Conservation (phyloP, 2,329 filamentous ascomycete genomes). For the Colletotrichum viniferum region DNA sequence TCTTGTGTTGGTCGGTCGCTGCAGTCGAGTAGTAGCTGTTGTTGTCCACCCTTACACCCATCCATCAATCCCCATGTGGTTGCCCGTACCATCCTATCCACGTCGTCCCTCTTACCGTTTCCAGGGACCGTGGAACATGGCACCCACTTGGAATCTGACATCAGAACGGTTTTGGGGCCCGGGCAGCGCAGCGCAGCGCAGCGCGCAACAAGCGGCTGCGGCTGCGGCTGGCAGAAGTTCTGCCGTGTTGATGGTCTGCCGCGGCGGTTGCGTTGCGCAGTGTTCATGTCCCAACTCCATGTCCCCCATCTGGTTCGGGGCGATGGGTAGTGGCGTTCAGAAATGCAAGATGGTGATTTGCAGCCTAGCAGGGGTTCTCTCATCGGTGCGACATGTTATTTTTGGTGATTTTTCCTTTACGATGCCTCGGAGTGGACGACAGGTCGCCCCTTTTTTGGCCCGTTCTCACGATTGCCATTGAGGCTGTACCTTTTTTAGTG, state of each 20-base stretch:
- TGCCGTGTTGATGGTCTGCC: not conserved
- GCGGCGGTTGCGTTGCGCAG: not conserved
- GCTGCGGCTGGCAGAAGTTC: not conserved
- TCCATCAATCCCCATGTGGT: not conserved
- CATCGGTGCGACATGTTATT: conserved; percentile 16
- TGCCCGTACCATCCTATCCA: not conserved
- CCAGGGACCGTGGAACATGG: conserved; percentile 3
- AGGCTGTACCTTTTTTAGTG: conserved; percentile 21
- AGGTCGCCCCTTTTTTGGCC: conserved; percentile 14
- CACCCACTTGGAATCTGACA: conserved; percentile 1
- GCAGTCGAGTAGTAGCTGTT: not conserved
- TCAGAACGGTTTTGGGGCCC: not conserved
- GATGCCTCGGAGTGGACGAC: conserved; percentile 10
- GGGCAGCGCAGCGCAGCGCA: not conserved
- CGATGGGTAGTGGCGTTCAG: not conserved
- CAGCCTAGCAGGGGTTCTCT: conserved; percentile 17
- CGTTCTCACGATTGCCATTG: conserved; percentile 19
- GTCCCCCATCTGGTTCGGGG: conserved; percentile 6
- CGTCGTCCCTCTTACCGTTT: not conserved
- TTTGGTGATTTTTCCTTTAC: conserved; percentile 7
- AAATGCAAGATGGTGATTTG: conserved; percentile 18
- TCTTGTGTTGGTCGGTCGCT: not conserved
- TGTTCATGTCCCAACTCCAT: not conserved
- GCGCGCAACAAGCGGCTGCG: conserved; percentile 8
- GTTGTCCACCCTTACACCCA: not conserved